Percentiles rank a stretch among this genome's conserved stretches.
Evolutionary conservation across 345 rosid species (phyloP).

Genomic region (Arabidopsis arenosa): DNA sequence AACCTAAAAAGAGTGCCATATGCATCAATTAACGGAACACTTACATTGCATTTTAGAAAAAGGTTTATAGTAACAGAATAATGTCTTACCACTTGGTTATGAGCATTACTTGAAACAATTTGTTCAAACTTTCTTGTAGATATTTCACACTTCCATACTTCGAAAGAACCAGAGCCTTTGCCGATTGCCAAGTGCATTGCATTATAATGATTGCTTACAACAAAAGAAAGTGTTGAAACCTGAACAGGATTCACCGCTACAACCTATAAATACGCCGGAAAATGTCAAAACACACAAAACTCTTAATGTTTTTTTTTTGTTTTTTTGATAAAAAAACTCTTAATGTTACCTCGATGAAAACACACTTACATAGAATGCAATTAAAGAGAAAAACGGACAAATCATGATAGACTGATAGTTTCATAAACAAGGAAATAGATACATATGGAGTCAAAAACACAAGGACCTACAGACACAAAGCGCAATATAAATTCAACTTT

Average conservation of each 20-base stretch:
- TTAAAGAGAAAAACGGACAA: not conserved
- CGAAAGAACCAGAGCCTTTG: conserved; percentile 88
- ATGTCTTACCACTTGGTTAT: conserved; percentile 77
- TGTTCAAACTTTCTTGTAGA: conserved; percentile 53
- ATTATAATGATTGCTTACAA: conserved; percentile 50
- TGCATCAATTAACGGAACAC: conserved; percentile 35
- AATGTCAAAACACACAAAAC: conserved; percentile 16
- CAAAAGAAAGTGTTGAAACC: conserved; percentile 69
- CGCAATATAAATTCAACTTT: conserved; percentile 9
- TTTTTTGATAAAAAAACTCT: too few species aligned
- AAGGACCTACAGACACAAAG: conserved; percentile 10
- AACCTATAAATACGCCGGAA: conserved; percentile 51
- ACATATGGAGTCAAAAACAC: conserved; percentile 23
- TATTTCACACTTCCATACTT: conserved; percentile 75
- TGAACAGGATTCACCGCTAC: conserved; percentile 56
- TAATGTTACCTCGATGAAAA: conserved; percentile 2
- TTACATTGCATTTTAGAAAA: not conserved
- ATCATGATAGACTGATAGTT: not conserved
- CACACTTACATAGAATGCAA: conserved; percentile 19
- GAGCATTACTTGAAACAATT: conserved; percentile 61
- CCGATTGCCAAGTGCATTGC: conserved; percentile 78
- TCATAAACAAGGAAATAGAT: not conserved
- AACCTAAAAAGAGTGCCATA: conserved; percentile 57
- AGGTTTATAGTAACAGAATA: conserved; percentile 5
- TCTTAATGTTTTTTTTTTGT: not conserved